Base-by-base conservation (phyloP, 2,329 filamentous ascomycete genomes). In the Coniochaeta hoffmannii region DNA sequence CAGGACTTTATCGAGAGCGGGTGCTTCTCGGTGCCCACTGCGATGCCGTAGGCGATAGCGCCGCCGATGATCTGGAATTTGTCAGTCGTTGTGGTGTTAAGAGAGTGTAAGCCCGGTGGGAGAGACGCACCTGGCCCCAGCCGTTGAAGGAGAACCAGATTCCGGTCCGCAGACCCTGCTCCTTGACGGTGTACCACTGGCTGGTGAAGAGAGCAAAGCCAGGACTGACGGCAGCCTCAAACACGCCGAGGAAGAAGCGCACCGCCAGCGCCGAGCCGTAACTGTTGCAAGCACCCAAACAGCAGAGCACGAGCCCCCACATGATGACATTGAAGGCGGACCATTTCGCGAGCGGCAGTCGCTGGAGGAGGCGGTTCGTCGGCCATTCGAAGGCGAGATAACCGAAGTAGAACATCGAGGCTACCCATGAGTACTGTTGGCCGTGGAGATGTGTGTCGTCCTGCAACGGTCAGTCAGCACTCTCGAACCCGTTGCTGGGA, bases 151-250 rank as follows among this genome's bases (percentile, higher is more conserved):
- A 78, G 69, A 88, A 88, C 86, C 86, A 89, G 55, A 88, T 79
- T 4, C 78, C 80, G 1, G 80, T 81, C 9, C 86, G 73, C 0
- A 75, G 71, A 1, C 81, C 83, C 69, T 89, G 86, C 65, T 89
- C 86, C 54, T 76, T 75, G 66, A 84, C 84, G 1, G 87, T 89
- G 62, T 88, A 90, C 86, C 86, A 89, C 69, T 88, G 41, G 41
- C 22, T 81, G 1, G 85, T 88, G 61, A 89, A 77, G 1, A 89
- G 73, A 0, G 83, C 80, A 61, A 88, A 88, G 0, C 85, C 85
- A 0, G 86, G 86, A 0, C 83, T 87, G 1, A 89, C 83, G 0
- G 85, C 82, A 0, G 83, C 75, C 65, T 90, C 87, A 55, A 86
- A 87, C 0, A 86, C 74, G 28, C 87, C 87, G 0, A 88, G 75